Base-by-base conservation (phyloP, 129 eudicot species). In the Sambucus nigra region DNA sequence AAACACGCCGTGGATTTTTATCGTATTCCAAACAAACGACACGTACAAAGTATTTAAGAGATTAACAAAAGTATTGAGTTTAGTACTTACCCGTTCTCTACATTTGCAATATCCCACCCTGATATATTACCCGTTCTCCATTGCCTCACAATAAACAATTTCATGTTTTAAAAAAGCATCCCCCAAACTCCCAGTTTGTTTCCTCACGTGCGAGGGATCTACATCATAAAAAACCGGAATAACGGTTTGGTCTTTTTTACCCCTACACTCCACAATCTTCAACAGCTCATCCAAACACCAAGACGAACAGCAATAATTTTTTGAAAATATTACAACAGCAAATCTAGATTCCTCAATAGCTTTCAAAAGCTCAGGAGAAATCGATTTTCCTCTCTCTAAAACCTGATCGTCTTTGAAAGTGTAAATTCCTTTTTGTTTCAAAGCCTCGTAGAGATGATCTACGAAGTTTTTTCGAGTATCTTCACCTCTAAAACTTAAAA, bases 271-370 rank as follows among this genome's bases (percentile, higher is more conserved):
- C 0, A 57, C 25, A 57, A 35, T 57, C 24, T 14, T 9, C 26
- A n/a, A 28, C 20, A 57, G 62, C 24, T 57, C 35, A 2, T 39
- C 50, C 49, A 57, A 57, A 24, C 62, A 57, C 62, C 62, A 57
- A 0, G 62, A 57, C 0, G 62, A 57, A 39, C 38, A 5, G 1
- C 48, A 47, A 35, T 35, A 57, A 21, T 57, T 22, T 38, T 22
- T 2, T 5, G 62, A 57, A 31, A 57, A 57, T 0, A 57, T 48
- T 19, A 57, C 7, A 12, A 57, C 19, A 9, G 49, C 35, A 22
- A 57, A 33, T 13, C 33, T 45, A 7, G 62, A 57, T 5, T 57
- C 47, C 14, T 57, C 27, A 7, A 55, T 55, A 1, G 61, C 48
- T 26, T 55, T 55, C 25, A 18, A 8, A 17, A 55, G 47, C 26